A percentile compares a stretch with the other conserved stretches of the same genome.
These are phyloP conservation scores for Aschersonia sp. DNA, from an alignment of 2,329 filamentous ascomycete genomes.

Conservation along the genomic window DNA sequence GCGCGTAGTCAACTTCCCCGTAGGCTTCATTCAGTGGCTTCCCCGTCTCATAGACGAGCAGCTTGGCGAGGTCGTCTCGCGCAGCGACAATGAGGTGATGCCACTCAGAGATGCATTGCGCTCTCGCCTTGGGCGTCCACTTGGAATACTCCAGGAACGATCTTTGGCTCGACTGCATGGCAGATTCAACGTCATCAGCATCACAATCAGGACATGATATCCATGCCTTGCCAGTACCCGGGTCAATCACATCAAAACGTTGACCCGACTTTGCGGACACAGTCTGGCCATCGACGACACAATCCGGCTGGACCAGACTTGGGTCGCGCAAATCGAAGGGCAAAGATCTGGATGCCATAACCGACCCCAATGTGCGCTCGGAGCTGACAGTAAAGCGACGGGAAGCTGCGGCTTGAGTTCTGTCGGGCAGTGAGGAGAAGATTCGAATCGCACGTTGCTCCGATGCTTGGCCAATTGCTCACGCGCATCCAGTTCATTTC, in stretches of 20 bases:
- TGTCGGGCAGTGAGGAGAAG: too few relatives aligned
- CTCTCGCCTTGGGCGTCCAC: slow-evolving; percentile 19
- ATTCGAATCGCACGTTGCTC: too few relatives aligned
- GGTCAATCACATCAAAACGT: slow-evolving; percentile 38
- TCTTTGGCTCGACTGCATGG: slow-evolving; percentile 18
- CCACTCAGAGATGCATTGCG: slow-evolving; percentile 21
- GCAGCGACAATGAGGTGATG: slow-evolving; percentile 18
- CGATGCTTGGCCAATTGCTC: too few relatives aligned
- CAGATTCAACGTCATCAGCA: slow-evolving; percentile 22
- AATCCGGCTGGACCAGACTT: slow-evolving; percentile 31
- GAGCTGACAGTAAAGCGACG: not conserved
- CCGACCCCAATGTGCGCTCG: not conserved
- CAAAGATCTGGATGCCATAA: slow-evolving; percentile 7
- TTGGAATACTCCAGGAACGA: slow-evolving; percentile 24
- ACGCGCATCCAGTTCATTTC: too few relatives aligned
- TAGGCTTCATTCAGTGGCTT: slow-evolving; percentile 39
- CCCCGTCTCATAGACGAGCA: slow-evolving; percentile 35
- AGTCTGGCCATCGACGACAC: slow-evolving; percentile 33
- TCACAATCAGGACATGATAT: slow-evolving; percentile 32
- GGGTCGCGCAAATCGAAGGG: slow-evolving; percentile 31
- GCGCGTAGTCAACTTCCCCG: slow-evolving; percentile 40
- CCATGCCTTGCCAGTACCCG: slow-evolving; percentile 34
- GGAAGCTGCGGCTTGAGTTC: too few relatives aligned
- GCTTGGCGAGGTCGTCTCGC: slow-evolving; percentile 22
- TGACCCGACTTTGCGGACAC: slow-evolving; percentile 27